phyloP scores from a whole-genome alignment of 164 flowering plant genomes.

The Berberis thunbergii region DNA sequence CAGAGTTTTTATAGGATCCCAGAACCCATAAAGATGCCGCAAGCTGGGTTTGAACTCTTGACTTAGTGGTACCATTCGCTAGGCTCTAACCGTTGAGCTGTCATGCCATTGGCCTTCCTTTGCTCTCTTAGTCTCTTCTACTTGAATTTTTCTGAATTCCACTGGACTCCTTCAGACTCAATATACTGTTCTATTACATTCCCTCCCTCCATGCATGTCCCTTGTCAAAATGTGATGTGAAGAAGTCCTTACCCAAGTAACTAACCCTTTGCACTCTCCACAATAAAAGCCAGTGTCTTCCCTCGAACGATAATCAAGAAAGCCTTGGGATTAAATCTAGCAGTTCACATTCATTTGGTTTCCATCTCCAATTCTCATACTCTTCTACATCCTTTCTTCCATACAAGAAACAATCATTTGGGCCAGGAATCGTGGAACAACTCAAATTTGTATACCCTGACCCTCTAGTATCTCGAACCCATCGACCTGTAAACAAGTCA shows the following conservation, averaged over 20 bases:
- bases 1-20: no score
- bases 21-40: no score
- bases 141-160: slow-evolving; percentile 46
- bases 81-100: no score
- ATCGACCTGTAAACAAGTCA: slow-evolving; percentile 31
- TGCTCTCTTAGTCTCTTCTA: slow-evolving; percentile 39
- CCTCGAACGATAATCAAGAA: slow-evolving; percentile 22
- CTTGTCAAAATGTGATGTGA: slow-evolving; percentile 79
- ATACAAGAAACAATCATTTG: slow-evolving; percentile 26
- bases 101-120: no score
- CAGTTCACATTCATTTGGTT: slow-evolving; percentile 28
- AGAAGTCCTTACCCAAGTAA: slow-evolving; percentile 68
- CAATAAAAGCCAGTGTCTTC: slow-evolving; percentile 35
- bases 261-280: slow-evolving; percentile 26
- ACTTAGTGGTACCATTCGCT: no score
- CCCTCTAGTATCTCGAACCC: slow-evolving; percentile 23
- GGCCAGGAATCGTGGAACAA: slow-evolving; percentile 21
- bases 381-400: slow-evolving; percentile 24
- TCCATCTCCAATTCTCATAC: slow-evolving; percentile 40
- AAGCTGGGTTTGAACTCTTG: no score
- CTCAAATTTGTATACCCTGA: slow-evolving; percentile 23
- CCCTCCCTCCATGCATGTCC: slow-evolving; percentile 69
- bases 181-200: slow-evolving; percentile 53
- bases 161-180: slow-evolving; percentile 22
- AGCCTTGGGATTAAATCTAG: slow-evolving; percentile 18